Evolutionary conservation across 345 rosid genomes (phyloP).

Genomic region (Syzygium aromaticum): DNA sequence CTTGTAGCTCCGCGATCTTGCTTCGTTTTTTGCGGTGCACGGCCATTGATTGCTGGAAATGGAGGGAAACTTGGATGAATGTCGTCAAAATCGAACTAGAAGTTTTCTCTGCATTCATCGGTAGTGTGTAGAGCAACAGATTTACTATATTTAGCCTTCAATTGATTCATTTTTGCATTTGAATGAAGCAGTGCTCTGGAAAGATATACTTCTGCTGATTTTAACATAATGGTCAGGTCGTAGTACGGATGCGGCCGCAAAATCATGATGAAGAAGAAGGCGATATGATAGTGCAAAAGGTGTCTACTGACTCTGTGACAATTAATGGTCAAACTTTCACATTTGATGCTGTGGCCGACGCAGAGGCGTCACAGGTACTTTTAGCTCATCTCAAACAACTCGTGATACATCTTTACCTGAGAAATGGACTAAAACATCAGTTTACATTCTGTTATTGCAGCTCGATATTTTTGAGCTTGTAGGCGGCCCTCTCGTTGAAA

Average conservation of each 20-base stretch:
- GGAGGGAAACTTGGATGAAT: background rate
- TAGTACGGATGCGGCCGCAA: slow-evolving; percentile 83
- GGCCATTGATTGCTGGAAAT: background rate
- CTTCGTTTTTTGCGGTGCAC: background rate
- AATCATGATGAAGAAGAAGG: slow-evolving; percentile 68
- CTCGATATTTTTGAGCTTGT: slow-evolving; percentile 74
- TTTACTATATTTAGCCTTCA: background rate
- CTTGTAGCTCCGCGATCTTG: background rate
- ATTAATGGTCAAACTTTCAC: slow-evolving; percentile 79
- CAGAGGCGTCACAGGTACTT: slow-evolving; percentile 65
- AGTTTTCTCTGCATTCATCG: background rate
- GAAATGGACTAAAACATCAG: background rate
- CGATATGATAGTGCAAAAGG: slow-evolving; percentile 59
- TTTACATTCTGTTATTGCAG: slow-evolving; percentile 25
- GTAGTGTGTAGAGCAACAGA: background rate
- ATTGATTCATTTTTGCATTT: background rate
- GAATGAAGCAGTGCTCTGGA: background rate
- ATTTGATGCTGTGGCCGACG: slow-evolving; percentile 78
- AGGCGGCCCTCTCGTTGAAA: slow-evolving; percentile 89
- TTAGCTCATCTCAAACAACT: background rate
- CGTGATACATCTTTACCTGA: background rate
- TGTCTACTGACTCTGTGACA: slow-evolving; percentile 47
- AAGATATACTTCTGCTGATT: background rate
- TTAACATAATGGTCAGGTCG: slow-evolving; percentile 35
- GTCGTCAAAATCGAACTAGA: background rate